A percentile compares a stretch with the other conserved stretches of the same genome.
phyloP scores from a whole-genome alignment of 192 early-diverging fungal genomes.

The Pilobolus umbonatus region DNA sequence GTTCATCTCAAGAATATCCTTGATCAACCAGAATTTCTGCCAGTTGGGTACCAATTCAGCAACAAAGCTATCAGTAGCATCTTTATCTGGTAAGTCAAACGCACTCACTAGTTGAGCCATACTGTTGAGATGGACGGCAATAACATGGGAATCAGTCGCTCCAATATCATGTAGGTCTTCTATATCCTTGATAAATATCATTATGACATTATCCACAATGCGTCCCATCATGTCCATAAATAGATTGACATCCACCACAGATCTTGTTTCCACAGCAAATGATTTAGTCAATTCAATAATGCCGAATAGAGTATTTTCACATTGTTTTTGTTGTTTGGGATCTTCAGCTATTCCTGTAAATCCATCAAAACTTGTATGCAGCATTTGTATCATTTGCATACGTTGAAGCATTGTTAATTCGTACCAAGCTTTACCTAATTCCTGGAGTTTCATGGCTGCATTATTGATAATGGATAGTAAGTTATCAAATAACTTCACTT shows the following conservation, averaged over 20 bases:
- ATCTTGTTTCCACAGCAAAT: constrained; percentile 9
- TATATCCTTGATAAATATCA: constrained; percentile 20
- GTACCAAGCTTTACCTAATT: constrained; percentile 26
- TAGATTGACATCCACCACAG: constrained; percentile 14
- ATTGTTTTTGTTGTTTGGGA: constrained; percentile 8
- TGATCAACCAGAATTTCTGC: constrained; percentile 47
- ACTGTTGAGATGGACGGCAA: constrained; percentile 25
- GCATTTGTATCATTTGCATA: background rate
- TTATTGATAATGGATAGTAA: background rate
- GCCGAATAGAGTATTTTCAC: background rate
- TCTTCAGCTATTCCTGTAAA: constrained; percentile 15
- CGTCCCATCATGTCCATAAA: constrained; percentile 20
- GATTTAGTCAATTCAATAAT: background rate
- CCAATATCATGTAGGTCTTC: constrained; percentile 31
- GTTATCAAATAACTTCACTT: constrained; percentile 6
- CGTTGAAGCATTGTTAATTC: constrained; percentile 13
- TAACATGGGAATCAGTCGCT: constrained; percentile 22
- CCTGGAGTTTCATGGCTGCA: constrained; percentile 6
- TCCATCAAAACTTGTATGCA: constrained; percentile 15
- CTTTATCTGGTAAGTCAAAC: constrained; percentile 21
- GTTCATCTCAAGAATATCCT: constrained; percentile 49
- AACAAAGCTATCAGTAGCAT: constrained; percentile 12
- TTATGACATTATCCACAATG: constrained; percentile 16
- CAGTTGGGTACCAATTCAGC: constrained; percentile 25
- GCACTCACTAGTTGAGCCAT: constrained; percentile 20